Evolutionary conservation across 2,329 filamentous ascomycete species (phyloP).

Genomic region (Anthostomella pinea): DNA sequence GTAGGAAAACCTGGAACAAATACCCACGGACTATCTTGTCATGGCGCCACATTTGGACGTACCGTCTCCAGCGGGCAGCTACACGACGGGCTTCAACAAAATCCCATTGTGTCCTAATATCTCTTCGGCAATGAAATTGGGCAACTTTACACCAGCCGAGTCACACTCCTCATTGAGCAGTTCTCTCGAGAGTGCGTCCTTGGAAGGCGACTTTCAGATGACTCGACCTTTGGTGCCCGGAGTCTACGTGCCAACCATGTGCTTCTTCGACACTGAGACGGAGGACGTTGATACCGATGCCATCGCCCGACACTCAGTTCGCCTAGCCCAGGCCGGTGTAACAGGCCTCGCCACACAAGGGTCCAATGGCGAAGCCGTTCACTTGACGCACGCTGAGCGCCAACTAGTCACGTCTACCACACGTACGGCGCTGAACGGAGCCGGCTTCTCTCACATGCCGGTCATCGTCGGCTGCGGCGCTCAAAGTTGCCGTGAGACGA

Average conservation of each 20-base stretch:
- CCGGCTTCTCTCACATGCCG: slow-evolving; percentile 63
- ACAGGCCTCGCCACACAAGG: slow-evolving; percentile 74
- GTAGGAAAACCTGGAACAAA: background rate
- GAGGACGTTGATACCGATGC: slow-evolving; percentile 66
- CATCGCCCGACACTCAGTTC: slow-evolving; percentile 60
- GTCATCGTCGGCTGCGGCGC: slow-evolving; percentile 74
- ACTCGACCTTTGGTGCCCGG: slow-evolving; percentile 45
- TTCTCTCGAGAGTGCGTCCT: background rate
- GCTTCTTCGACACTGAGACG: slow-evolving; percentile 64
- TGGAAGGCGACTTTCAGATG: slow-evolving; percentile 25
- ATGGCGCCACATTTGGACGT: slow-evolving; percentile 14
- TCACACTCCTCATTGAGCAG: background rate
- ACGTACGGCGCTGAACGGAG: slow-evolving; percentile 64
- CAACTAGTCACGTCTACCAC: slow-evolving; percentile 66
- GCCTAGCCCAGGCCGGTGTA: slow-evolving; percentile 71
- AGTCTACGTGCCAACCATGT: slow-evolving; percentile 71
- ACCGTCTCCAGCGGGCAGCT: slow-evolving; percentile 2
- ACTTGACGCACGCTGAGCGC: slow-evolving; percentile 69
- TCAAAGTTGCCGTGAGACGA: slow-evolving; percentile 70
- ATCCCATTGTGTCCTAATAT: slow-evolving; percentile 1
- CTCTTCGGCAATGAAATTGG: background rate
- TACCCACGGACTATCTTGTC: background rate
- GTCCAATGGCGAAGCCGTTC: slow-evolving; percentile 80
- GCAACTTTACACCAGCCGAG: background rate
- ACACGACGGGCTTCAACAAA: background rate